Evolutionary conservation across 805 yeast species (phyloP).

Genomic region (Ogataea nakhonphanomensis): DNA sequence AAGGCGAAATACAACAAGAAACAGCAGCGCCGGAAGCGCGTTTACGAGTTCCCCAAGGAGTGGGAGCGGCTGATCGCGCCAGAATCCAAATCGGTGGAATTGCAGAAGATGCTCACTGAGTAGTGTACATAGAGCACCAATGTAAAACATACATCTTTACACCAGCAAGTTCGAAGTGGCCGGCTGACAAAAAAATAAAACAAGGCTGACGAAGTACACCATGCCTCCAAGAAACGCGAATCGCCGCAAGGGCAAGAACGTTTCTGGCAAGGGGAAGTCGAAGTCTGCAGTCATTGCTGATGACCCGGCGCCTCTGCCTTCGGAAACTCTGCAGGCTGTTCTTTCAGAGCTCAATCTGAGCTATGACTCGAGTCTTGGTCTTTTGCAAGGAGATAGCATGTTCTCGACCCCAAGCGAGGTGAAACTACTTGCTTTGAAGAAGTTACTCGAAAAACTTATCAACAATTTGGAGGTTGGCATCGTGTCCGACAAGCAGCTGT

Average conservation of each 20-base stretch:
- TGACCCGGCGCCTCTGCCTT: constrained; percentile 29
- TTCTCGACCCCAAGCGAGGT: constrained; percentile 32
- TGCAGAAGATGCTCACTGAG: constrained; percentile 4
- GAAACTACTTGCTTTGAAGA: constrained; percentile 23
- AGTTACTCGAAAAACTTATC: constrained; percentile 39
- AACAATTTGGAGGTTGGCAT: constrained; percentile 37
- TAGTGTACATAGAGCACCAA: constrained; percentile 7
- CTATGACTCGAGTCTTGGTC: constrained; percentile 58
- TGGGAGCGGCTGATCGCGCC: constrained; percentile 81
- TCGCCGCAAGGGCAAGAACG: constrained; percentile 23
- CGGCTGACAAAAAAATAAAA: constrained; percentile 4
- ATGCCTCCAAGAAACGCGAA: constrained; percentile 27
- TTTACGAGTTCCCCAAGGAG: constrained; percentile 61
- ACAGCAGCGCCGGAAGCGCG: constrained; percentile 39
- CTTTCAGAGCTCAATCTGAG: constrained; percentile 49
- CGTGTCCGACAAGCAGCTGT: constrained; percentile 18
- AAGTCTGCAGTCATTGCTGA: constrained; percentile 9
- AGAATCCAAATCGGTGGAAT: constrained; percentile 41
- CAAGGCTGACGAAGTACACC: constrained; percentile 5
- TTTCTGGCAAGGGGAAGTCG: constrained; percentile 22
- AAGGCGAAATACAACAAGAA: constrained; percentile 40
- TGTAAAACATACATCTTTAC: constrained; percentile 8
- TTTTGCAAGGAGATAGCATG: constrained; percentile 53
- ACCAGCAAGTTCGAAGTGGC: constrained; percentile 2
- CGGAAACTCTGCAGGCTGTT: constrained; percentile 45